Evolutionary conservation across 2,329 filamentous ascomycete genomes (phyloP).

Genomic region (Xylariaceae sp.): DNA sequence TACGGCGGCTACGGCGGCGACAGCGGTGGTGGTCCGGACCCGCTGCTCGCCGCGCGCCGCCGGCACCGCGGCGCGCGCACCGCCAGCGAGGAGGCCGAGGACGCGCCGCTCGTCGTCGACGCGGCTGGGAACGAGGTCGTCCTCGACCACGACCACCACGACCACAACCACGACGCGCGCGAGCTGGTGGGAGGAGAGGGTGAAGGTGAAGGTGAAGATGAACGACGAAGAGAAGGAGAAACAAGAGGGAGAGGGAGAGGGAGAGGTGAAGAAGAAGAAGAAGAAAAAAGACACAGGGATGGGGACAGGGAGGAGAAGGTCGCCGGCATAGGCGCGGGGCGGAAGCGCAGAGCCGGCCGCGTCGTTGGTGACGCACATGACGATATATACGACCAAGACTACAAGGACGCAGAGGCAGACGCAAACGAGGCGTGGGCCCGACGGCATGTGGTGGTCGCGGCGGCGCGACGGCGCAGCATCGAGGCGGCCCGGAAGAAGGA

Average conservation of each 20-base stretch:
- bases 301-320: slow-evolving; percentile 23
- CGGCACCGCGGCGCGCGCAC: slow-evolving; percentile 43
- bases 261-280: slow-evolving; percentile 10
- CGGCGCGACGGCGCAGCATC: slow-evolving; percentile 1
- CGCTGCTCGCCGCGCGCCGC: slow-evolving; percentile 43
- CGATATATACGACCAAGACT: no score
- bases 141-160: no score
- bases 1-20: slow-evolving; percentile 35
- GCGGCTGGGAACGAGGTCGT: slow-evolving; percentile 59
- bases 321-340: slow-evolving; percentile 35
- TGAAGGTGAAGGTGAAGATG: slow-evolving; percentile 14
- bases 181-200: slow-evolving; percentile 11
- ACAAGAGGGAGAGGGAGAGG: slow-evolving; percentile 16
- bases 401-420: slow-evolving; percentile 12
- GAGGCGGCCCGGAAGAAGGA: slow-evolving; percentile 2
- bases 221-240: slow-evolving; percentile 1
- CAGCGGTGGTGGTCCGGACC: slow-evolving; percentile 43
- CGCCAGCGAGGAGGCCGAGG: slow-evolving; percentile 64
- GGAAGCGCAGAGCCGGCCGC: slow-evolving; percentile 50
- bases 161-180: no score
- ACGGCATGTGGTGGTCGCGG: neutral
- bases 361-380: slow-evolving; percentile 35
- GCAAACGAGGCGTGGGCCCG: slow-evolving; percentile 9
- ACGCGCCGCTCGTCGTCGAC: slow-evolving; percentile 67
- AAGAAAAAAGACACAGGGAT: slow-evolving; percentile 6